Base-by-base conservation (phyloP, 192 early-diverging fungal species). In the Entomortierella parvispora region DNA sequence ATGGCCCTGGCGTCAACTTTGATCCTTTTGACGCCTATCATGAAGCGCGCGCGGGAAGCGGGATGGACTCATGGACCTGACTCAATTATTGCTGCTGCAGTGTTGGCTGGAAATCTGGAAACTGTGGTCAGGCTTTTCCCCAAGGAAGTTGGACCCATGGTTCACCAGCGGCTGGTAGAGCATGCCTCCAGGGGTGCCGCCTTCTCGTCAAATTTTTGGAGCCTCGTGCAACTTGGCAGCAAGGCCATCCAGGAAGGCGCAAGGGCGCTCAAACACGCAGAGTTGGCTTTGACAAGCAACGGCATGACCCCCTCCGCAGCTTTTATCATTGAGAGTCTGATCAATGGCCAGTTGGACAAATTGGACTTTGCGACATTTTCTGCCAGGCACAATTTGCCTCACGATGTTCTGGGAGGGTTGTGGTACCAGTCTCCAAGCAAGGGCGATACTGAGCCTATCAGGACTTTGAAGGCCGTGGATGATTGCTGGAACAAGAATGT, bases 31-130 rank as follows among this genome's bases (percentile, higher is more conserved):
- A 47, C 55, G 12, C 56, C 72, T 2, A 45, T 76, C 20, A 43
- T 77, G 25, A 17, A 34, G 12, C 65, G 74, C 9, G 74, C 74
- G 3, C n/a, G 45, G 26, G 61, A 31, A 4, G 55, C 53, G 12
- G 61, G 61, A 28, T 68, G 58, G 59, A 34, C 28, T 7, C 18
- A 44, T 3, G 74, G 74, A 29, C 42, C 74, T 0, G 74, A 77
- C 7, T 52, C 62, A 14, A 37, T 23, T 11, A 59, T 72, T 31
- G 25, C 65, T 10, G 22, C 22, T 8, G 29, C 29, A 0, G n/a
- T 77, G 50, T 18, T 68, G 60, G 28, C 2, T 1, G 28, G 32
- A 5, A 32, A 76, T 33, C 28, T 53, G 57, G 2, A 40, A 1
- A 48, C 55, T 18, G 49, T 67, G 37, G 62, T 58, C 8, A 12